Evolutionary conservation across 2,329 filamentous ascomycete genomes (phyloP).

Genomic region (Cladophialophora exuberans): DNA sequence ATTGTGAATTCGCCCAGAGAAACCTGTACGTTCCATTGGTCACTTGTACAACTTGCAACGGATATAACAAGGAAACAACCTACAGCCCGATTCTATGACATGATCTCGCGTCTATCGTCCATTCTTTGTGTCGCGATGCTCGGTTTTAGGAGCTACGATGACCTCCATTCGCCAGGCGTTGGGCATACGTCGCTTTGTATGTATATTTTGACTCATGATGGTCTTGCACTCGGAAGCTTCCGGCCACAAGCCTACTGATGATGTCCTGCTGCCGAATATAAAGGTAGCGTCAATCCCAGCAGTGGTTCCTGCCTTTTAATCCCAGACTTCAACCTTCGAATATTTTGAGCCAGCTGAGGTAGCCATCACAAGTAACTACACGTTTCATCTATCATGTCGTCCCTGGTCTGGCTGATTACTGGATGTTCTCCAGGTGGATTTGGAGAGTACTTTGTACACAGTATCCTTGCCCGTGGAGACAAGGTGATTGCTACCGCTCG

Average conservation of each 20-base stretch:
- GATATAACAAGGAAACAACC: too few relatives aligned
- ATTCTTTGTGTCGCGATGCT: too few relatives aligned
- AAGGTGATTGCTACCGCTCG: conserved; percentile 43
- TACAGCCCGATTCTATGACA: too few relatives aligned
- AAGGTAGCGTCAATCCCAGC: background rate
- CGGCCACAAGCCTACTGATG: background rate
- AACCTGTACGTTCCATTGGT: too few relatives aligned
- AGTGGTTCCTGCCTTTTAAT: too few relatives aligned
- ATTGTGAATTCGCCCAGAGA: too few relatives aligned
- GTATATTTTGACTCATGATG: background rate
- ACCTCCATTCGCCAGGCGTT: too few relatives aligned
- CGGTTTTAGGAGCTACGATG: too few relatives aligned
- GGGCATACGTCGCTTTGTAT: background rate
- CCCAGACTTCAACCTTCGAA: background rate
- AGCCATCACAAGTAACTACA: background rate
- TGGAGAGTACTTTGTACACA: conserved; percentile 36
- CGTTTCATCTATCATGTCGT: conserved; percentile 21
- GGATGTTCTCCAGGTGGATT: conserved; percentile 40
- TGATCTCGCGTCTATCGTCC: too few relatives aligned
- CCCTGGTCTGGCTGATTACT: conserved; percentile 42
- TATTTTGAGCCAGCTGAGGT: background rate
- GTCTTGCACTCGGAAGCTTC: background rate
- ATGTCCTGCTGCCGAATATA: background rate
- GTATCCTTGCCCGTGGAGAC: conserved; percentile 37
- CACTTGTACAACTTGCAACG: too few relatives aligned